These are phyloP conservation scores for Gigaspora rosea DNA, from an alignment of 192 early-diverging fungal species.

Conservation along the genomic window DNA sequence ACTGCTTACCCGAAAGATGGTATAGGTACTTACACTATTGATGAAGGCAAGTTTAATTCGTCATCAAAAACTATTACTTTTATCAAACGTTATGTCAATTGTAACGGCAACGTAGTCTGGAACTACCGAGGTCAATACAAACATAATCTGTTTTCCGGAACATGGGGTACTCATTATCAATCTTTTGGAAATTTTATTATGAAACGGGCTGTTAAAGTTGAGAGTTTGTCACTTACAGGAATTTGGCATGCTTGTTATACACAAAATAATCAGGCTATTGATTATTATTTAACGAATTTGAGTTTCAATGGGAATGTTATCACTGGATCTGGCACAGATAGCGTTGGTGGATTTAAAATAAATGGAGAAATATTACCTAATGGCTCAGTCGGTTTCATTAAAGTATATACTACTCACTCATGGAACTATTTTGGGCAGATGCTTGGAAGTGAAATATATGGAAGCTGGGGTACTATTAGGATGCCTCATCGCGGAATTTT, in stretches of 20 bases:
- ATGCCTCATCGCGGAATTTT: neutral
- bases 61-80: neutral
- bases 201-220: neutral
- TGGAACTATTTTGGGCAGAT: neutral
- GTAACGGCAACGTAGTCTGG: neutral
- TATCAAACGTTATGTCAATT: neutral
- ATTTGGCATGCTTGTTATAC: neutral
- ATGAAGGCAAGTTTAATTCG: neutral
- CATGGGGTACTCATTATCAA: neutral
- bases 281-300: neutral
- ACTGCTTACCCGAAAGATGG: neutral
- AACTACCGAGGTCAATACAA: neutral
- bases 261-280: neutral
- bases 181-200: conserved; percentile 12
- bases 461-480: neutral
- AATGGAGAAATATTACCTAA: neutral
- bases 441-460: neutral
- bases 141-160: neutral
- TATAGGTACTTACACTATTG: neutral
- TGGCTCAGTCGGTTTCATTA: neutral
- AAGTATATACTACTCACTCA: neutral
- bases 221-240: neutral
- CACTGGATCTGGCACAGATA: neutral
- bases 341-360: neutral
- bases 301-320: neutral